phyloP scores from a whole-genome alignment of 1,284 basidiomycete species.

The Tilletia caries region DNA sequence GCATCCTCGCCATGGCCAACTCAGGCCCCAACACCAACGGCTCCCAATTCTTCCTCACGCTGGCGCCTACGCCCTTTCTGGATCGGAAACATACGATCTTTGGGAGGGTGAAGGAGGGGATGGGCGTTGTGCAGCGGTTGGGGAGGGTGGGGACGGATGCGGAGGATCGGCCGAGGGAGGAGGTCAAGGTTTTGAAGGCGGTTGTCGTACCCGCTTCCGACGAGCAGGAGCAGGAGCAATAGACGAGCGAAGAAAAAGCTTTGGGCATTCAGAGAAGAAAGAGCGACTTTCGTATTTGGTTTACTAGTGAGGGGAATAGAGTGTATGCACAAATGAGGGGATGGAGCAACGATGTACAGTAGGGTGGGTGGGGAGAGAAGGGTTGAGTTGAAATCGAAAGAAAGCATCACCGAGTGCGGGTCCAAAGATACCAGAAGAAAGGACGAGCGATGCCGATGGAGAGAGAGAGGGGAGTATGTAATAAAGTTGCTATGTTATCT shows the following conservation, averaged over 20 bases:
- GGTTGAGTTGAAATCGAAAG: background rate
- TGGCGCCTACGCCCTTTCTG: constrained; percentile 32
- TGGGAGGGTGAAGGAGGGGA: constrained; percentile 13
- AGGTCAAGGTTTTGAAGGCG: constrained; percentile 13
- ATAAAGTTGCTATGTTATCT: too few relatives aligned
- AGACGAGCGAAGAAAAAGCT: background rate
- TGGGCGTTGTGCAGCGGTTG: constrained; percentile 7
- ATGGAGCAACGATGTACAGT: background rate
- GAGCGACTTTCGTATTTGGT: too few relatives aligned
- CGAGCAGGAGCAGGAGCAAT: background rate
- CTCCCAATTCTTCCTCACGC: constrained; percentile 25
- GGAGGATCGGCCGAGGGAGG: constrained; percentile 15
- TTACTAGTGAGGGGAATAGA: too few relatives aligned
- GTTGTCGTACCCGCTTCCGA: background rate
- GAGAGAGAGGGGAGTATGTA: background rate
- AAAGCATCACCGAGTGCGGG: background rate
- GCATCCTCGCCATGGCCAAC: constrained; percentile 38
- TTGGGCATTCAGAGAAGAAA: too few relatives aligned
- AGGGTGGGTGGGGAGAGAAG: background rate
- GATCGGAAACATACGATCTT: constrained; percentile 28
- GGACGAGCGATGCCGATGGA: background rate
- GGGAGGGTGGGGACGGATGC: background rate
- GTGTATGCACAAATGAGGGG: background rate
- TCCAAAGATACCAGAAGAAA: background rate
- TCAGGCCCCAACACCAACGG: constrained; percentile 32